Evolutionary conservation across 768 basidiomycete species (phyloP), one percentile per base, ranked within the genome.

Genomic region (Russula vinacea): DNA sequence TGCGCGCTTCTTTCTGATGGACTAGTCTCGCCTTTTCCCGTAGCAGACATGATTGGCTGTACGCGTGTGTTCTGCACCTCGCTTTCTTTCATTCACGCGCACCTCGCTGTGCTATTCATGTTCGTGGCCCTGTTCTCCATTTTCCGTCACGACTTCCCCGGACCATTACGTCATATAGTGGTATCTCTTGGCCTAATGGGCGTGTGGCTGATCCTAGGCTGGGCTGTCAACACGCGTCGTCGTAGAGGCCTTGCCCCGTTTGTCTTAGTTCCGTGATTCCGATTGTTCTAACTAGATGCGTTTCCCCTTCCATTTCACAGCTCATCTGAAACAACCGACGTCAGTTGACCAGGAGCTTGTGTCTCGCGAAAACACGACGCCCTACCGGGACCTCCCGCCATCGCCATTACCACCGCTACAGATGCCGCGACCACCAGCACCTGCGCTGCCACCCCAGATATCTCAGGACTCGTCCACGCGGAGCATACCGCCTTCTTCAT

Each of bases 381-480:
- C 47, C 19, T 52, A 57, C 40, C 26, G 47, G 13, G 39, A 56
- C 6, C 52, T 35, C 9, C 24, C 37, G 5, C 39, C 53, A 19
- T 29, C 59, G 17, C 16, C 32, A 14, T 29, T 47, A 26, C 53
- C 53, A 19, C 59, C 35, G 16, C 3, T 22, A 11, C 64, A 60
- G 1, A 29, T n/a, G 1, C 22, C 58, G 40, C 53, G 49, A 42
- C 33, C 24, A 24, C 40, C 49, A 17, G 59, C 55, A 14, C 55
- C 52, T 3, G 16, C 55, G 19, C 19, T 61, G 9, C 54, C 64
- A 13, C 33, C 17, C 16, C 64, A 60, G 26, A 52, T 13, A 14
- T 61, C 64, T 24, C 47, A n/a, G 33, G 33, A 19, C 54, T 61
- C 64, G 11, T 65, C 64, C 24, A 65, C 58, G 13, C 64, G 64